These are phyloP conservation scores for Clonostachys chloroleuca DNA, from an alignment of 2,329 filamentous ascomycete species.

Conservation along the genomic window DNA sequence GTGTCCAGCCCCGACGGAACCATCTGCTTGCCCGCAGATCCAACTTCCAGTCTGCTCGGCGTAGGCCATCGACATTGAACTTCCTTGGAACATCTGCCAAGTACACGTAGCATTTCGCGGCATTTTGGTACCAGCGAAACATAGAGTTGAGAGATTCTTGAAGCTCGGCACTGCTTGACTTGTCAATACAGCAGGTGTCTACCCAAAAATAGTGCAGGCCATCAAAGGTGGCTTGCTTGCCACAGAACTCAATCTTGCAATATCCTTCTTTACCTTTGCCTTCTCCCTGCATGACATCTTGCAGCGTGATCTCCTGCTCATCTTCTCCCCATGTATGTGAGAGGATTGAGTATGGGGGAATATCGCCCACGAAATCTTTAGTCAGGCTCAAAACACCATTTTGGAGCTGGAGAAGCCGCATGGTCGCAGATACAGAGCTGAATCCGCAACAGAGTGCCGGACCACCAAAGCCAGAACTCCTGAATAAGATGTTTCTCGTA, in stretches of 20 bases:
- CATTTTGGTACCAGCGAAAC: background rate
- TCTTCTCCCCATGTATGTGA: conserved; percentile 20
- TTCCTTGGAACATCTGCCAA: conserved; percentile 4
- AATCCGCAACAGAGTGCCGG: too few species aligned
- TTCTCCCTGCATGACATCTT: conserved; percentile 6
- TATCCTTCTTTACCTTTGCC: background rate
- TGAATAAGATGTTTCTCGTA: too few species aligned
- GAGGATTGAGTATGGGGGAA: conserved; percentile 16
- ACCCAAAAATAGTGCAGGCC: conserved; percentile 4
- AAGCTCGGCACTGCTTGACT: background rate
- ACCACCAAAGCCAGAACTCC: too few species aligned
- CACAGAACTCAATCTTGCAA: background rate
- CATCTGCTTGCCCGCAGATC: background rate
- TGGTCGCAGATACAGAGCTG: too few species aligned
- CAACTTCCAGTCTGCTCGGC: background rate
- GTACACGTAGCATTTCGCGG: conserved; percentile 7
- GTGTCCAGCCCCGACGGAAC: conserved; percentile 2
- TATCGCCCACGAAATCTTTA: too few species aligned
- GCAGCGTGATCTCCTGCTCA: conserved; percentile 20
- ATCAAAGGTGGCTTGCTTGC: background rate
- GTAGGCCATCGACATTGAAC: too few species aligned
- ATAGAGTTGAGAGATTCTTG: too few species aligned
- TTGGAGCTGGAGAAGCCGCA: too few species aligned
- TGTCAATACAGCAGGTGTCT: conserved; percentile 11
- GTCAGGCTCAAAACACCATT: too few species aligned